phyloP scores from a whole-genome alignment of 2,329 filamentous ascomycete genomes.

The Leptographium radiaticola region DNA sequence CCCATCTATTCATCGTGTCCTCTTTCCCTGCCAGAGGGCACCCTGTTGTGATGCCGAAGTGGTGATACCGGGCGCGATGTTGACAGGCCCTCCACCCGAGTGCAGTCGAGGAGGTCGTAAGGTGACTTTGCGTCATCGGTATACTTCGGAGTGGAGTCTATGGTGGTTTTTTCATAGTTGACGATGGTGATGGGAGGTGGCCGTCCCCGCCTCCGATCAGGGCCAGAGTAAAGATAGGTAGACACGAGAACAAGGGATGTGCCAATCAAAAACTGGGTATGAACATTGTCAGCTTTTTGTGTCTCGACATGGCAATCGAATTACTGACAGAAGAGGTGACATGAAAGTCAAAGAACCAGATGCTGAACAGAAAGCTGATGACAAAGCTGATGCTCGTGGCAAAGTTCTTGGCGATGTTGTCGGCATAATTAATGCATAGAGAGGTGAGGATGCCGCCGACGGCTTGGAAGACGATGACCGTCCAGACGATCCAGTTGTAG shows the following conservation, averaged over 20 bases:
- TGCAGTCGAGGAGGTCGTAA: constrained; percentile 27
- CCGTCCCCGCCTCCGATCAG: constrained; percentile 45
- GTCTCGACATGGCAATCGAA: neutral
- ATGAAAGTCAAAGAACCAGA: constrained; percentile 72
- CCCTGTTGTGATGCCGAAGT: constrained; percentile 21
- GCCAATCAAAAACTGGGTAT: constrained; percentile 61
- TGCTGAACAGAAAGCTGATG: constrained; percentile 71
- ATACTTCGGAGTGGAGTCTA: constrained; percentile 33
- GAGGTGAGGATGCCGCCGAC: constrained; percentile 73
- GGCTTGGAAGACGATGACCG: constrained; percentile 70
- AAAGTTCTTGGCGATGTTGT: constrained; percentile 90
- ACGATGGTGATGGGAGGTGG: constrained; percentile 57
- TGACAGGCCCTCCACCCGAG: constrained; percentile 24
- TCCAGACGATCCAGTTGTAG: constrained; percentile 88
- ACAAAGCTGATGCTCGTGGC: constrained; percentile 87
- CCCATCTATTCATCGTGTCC: constrained; percentile 22
- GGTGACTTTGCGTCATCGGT: constrained; percentile 21
- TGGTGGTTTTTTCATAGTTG: constrained; percentile 62
- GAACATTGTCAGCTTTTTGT: neutral
- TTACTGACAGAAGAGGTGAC: constrained; percentile 56
- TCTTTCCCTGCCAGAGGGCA: constrained; percentile 24
- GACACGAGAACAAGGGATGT: constrained; percentile 66
- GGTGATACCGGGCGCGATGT: constrained; percentile 35
- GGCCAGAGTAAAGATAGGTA: constrained; percentile 72
- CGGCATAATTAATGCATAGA: constrained; percentile 67